phyloP scores from a whole-genome alignment of 805 yeast genomes.

The Teunomyces lycoperdinae region DNA sequence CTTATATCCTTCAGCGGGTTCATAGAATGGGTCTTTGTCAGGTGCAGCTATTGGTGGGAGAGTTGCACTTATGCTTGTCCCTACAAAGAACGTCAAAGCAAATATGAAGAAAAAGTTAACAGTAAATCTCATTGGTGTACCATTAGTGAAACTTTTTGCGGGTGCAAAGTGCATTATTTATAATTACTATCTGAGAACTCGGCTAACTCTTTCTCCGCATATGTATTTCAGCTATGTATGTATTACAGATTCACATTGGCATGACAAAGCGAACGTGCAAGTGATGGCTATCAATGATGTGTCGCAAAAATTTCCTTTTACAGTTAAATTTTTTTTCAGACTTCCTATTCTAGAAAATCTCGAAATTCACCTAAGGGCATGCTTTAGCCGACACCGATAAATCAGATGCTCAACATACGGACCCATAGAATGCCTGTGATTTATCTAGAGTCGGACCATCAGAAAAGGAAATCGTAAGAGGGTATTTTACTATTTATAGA shows the following conservation, averaged over 20 bases:
- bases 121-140: neutral
- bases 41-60: neutral
- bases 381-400: neutral
- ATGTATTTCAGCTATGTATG: neutral
- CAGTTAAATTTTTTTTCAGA: neutral
- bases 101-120: neutral
- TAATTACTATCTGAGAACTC: neutral
- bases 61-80: neutral
- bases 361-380: too few species aligned
- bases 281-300: neutral
- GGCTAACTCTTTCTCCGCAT: neutral
- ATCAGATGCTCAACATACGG: neutral
- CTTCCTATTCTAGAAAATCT: neutral
- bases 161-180: neutral
- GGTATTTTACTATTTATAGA: neutral
- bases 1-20: slow-evolving; percentile 21
- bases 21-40: slow-evolving; percentile 22
- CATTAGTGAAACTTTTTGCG: neutral
- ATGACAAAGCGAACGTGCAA: neutral
- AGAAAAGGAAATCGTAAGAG: neutral
- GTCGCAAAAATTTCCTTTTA: slow-evolving; percentile 2
- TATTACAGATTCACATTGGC: too few species aligned
- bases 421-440: neutral
- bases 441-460: neutral
- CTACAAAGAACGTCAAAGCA: neutral